Evolutionary conservation across 768 basidiomycete genomes (phyloP), one percentile per base, ranked within the genome.

Genomic region (Phylloporus scabripes): DNA sequence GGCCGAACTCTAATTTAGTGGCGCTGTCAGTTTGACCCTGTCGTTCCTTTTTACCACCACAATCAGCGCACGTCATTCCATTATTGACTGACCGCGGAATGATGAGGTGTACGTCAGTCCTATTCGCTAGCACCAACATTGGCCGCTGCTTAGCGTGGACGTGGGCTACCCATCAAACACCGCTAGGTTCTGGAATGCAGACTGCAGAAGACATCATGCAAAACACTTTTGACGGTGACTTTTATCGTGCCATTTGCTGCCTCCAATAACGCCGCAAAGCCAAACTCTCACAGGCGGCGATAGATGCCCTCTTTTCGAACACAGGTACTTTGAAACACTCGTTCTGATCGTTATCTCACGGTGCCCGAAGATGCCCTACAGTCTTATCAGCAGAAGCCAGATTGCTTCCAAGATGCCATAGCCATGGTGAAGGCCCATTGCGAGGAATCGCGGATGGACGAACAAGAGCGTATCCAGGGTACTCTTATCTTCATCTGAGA

Each of bases 401-500:
- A 86, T 57, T 87, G 85, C 60, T 86, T 86, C 66, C 76, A 75
- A 32, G 70, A 67, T 29, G 79, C 76, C 23, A 74, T 80, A 20
- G 64, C 62, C 15, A 54, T 56, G n/a, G 74, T 86, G 29, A 74
- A 71, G 20, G 53, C 65, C 12, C 73, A 64, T 14, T 87, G 85
- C 45, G 68, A 71, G 17, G 76, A 81, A 20, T 70, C 80, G 2
- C 79, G 83, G 31, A 75, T 79, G 72, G 63, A 77, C 49, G 82
- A 86, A 60, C 72, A 74, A 15, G 77, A 78, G 49, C 73, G 84
- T 46, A 73, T 87, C n/a, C 70, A 72, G 60, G 82, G 85, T 84
- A 61, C 50, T 37, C 24, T 40, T 26, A 20, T 39, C 15, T 31
- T 49, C 46, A 18, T 39, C 45, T 38, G 37, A 12, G 28, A 11